Base-by-base conservation (phyloP, 2,329 filamentous ascomycete genomes). In the Septoria linicola region DNA sequence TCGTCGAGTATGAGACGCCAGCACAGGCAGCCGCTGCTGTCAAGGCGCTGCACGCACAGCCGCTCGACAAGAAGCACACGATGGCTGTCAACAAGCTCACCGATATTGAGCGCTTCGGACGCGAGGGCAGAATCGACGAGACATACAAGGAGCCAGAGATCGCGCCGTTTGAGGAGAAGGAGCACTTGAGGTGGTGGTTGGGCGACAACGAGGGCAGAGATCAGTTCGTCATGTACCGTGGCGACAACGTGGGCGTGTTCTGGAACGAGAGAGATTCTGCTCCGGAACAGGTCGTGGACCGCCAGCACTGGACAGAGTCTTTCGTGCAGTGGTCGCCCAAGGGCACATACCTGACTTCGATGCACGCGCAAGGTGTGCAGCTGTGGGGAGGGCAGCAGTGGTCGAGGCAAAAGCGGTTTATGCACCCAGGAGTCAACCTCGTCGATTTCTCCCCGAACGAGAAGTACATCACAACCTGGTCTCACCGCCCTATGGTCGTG, bases 241-340 rank as follows among this genome's bases (percentile, higher is more conserved):
- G 85, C 62, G 93, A 99, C 46, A 87, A 85, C 57, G 93, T 99
- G 31, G 91, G 90, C 53, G 87, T 99, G 4, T 96, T 88, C 79
- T 99, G 92, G 92, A 97, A 97, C 77, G 95, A 95, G 78, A 93
- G 95, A 75, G 92, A 87, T 73, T 91, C 96, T 54, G 73, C 80
- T 17, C 90, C 92, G 3, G 93, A 99, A 72, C 83, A 82, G 58
- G 82, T 96, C 31, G 89, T 99, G 51, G 92, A 97, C 67, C 86
- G 93, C 62, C 84, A 87, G 66, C 88, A 95, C 79, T 99, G 93
- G 93, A 99, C 93, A 54, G 93, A 99, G 73, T 89, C 89, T 31
- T 99, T 99, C 69, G 86, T 99, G 43, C 89, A 96, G 75, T 99
- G 93, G 93, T 97, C 93, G 49, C 93, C 93, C 36, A 84, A 88